Evolutionary conservation across 2,329 filamentous ascomycete genomes (phyloP), one percentile per base, ranked within the genome.

Genomic region (Elsinoe fawcettii): DNA sequence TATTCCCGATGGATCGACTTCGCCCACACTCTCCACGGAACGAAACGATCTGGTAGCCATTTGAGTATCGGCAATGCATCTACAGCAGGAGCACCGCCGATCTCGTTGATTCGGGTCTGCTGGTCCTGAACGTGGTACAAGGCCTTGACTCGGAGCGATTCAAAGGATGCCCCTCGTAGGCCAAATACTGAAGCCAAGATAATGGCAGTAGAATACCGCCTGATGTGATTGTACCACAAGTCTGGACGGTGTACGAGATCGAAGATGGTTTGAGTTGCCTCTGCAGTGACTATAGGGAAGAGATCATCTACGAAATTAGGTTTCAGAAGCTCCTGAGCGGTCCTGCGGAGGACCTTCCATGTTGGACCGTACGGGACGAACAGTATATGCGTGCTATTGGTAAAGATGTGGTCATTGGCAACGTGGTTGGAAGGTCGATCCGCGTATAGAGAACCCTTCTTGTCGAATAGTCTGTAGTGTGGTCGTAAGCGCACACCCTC

Each of bases 271-370:
- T 76, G 73, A 62, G 77, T 79, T 65, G 76, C 79, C 64, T 83
- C 80, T 2, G 82, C 30, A 70, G 49, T 77, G 73, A 61, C 82
- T 79, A 60, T 81, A 82, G 1, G 76, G 73, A 2, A 81, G 71
- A 58, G 83, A 84, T 59, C 59, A 18, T 39, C 41, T 2, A 77
- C 72, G 1, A 73, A 70, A 0, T 69, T 73, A 54, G 77, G 65
- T 60, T 80, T 78, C 25, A 81, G 73, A 1, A 78, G 69, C 1
- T 66, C 68, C 62, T 80, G 78, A 2, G 74, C 62, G 61, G 74
- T 66, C 54, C 70, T 71, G 12, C 71, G 68, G 22, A 69, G 62
- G 63, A 66, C 66, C 8, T 69, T 64, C 70, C 69, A 73, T 27
- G 30, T 36, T 22, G 59, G 53, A 22, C 46, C 54, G 27, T 64